Conservation (phyloP, 2,329 filamentous ascomycete genomes). For the Xenoacremonium recifei region DNA sequence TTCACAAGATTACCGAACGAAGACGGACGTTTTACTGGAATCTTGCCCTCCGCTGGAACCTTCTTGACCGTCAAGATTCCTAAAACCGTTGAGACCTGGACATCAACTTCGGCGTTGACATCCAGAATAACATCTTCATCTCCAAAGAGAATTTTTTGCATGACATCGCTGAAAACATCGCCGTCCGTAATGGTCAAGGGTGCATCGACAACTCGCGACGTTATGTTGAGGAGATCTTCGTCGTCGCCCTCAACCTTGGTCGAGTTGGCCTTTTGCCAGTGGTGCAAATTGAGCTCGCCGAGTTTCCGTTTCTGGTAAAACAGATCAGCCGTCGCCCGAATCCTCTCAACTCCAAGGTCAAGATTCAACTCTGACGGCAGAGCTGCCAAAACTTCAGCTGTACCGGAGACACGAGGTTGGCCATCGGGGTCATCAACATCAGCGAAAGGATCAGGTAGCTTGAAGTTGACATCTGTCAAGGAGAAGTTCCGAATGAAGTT, state of each 20-base stretch:
- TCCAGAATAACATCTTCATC: conserved; percentile 66
- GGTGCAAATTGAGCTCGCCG: conserved; percentile 72
- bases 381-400: conserved; percentile 73
- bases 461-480: conserved; percentile 81
- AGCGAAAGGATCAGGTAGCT: conserved; percentile 76
- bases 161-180: conserved; percentile 73
- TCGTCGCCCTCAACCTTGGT: conserved; percentile 60
- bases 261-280: conserved; percentile 86
- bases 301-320: conserved; percentile 76
- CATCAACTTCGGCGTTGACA: conserved; percentile 78
- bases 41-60: conserved; percentile 80
- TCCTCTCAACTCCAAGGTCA: conserved; percentile 70
- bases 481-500: conserved; percentile 86
- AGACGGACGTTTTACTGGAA: conserved; percentile 92
- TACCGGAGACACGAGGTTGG: conserved; percentile 78
- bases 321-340: conserved; percentile 77
- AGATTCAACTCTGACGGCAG: conserved; percentile 88
- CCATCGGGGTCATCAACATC: conserved; percentile 71
- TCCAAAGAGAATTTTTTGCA: conserved; percentile 79
- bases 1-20: conserved; percentile 41
- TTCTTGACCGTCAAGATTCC: conserved; percentile 78
- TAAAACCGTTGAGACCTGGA: conserved; percentile 76
- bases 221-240: conserved; percentile 66
- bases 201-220: conserved; percentile 73
- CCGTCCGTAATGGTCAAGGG: conserved; percentile 81